These are phyloP conservation scores for Neolentinus lepideus DNA, from an alignment of 1,284 basidiomycete genomes.

Conservation along the genomic window DNA sequence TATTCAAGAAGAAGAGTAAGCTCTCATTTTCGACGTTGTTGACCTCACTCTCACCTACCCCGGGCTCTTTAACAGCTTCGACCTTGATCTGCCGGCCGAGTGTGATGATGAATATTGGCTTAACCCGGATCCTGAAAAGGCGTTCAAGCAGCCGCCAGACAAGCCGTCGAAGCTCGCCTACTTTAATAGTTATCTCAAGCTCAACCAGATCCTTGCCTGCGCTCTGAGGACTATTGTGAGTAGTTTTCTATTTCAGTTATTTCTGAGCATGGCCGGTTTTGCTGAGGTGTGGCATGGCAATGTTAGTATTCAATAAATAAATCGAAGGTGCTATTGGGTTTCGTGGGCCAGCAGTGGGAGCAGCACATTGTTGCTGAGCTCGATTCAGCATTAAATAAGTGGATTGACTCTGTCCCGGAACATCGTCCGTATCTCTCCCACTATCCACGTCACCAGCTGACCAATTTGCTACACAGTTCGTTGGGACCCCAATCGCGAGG, in stretches of 20 bases:
- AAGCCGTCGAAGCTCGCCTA: conserved; percentile 26
- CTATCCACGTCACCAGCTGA: neutral
- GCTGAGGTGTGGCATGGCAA: neutral
- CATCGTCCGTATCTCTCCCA: conserved; percentile 11
- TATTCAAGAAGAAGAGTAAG: conserved; percentile 41
- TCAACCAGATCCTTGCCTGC: conserved; percentile 37
- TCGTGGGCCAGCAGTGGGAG: conserved; percentile 15
- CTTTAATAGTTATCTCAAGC: conserved; percentile 35
- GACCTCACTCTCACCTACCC: neutral
- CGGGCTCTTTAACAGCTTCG: conserved; percentile 24
- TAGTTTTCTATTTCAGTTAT: neutral
- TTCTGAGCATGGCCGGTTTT: neutral
- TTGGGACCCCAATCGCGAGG: conserved; percentile 50
- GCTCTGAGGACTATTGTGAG: conserved; percentile 36
- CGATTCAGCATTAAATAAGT: conserved; percentile 18
- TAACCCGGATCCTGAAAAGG: conserved; percentile 20
- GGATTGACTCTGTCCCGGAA: conserved; percentile 15
- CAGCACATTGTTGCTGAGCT: conserved; percentile 15
- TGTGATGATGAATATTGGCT: conserved; percentile 46
- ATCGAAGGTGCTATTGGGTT: conserved; percentile 12
- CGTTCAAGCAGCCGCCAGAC: conserved; percentile 26
- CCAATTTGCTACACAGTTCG: conserved; percentile 25
- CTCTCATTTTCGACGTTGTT: neutral
- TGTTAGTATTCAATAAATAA: conserved; percentile 16
- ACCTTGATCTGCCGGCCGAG: conserved; percentile 39